Percentiles rank a stretch among this genome's conserved stretches.
Evolutionary conservation across 352 stramenopile genomes (phyloP).

Genomic region (Globisporangium paddicum): DNA sequence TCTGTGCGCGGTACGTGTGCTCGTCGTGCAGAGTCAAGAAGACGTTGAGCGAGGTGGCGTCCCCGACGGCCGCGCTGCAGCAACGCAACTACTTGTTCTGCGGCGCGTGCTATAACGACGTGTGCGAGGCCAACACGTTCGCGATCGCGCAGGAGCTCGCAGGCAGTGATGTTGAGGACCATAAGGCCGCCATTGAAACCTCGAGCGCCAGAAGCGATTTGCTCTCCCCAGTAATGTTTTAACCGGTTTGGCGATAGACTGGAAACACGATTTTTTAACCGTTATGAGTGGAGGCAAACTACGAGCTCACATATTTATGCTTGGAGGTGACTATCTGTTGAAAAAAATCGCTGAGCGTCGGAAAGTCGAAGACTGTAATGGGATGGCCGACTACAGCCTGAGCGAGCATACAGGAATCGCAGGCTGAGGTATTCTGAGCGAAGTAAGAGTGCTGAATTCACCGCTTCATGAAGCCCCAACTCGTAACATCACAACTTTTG

Average conservation of each 20-base stretch:
- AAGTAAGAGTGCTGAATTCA: too few relatives aligned
- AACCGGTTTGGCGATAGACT: neutral
- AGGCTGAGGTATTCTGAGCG: too few relatives aligned
- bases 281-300: too few relatives aligned
- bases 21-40: conserved; percentile 6
- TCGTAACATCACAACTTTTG: too few relatives aligned
- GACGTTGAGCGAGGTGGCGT: conserved; percentile 4
- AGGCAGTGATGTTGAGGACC: neutral
- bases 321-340: too few relatives aligned
- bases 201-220: neutral
- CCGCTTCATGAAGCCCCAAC: too few relatives aligned
- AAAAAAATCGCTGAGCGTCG: too few relatives aligned
- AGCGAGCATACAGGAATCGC: too few relatives aligned
- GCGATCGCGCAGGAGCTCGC: conserved; percentile 1
- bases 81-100: neutral
- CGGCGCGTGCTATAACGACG: neutral
- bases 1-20: conserved; percentile 1
- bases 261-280: too few relatives aligned
- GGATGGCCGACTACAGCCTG: too few relatives aligned
- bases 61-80: neutral
- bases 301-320: too few relatives aligned
- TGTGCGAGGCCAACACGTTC: neutral
- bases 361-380: too few relatives aligned
- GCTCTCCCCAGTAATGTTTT: neutral
- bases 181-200: neutral